Percentiles rank a stretch among this genome's conserved stretches.
phyloP scores from a whole-genome alignment of 2,329 filamentous ascomycete species.

The Cryphonectria parasitica region DNA sequence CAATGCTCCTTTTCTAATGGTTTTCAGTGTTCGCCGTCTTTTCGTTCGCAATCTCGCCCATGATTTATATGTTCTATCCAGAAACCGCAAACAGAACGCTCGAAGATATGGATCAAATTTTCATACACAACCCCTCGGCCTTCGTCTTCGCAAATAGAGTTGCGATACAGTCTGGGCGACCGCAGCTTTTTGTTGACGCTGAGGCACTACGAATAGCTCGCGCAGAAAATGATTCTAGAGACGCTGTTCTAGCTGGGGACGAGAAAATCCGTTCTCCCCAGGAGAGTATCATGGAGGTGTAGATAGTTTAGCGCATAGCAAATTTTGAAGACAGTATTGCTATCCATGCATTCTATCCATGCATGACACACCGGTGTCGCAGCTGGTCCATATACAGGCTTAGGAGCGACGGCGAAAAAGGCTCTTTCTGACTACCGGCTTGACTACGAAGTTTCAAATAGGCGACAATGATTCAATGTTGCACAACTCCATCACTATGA shows the following conservation, averaged over 20 bases:
- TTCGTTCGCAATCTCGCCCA: constrained; percentile 41
- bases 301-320: background rate
- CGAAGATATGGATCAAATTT: constrained; percentile 54
- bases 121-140: constrained; percentile 37
- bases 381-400: background rate
- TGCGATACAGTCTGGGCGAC: constrained; percentile 43
- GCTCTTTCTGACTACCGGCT: no score
- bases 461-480: no score
- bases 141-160: constrained; percentile 41
- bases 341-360: background rate
- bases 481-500: background rate
- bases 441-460: no score
- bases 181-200: constrained; percentile 42
- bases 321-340: background rate
- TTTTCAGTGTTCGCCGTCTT: constrained; percentile 33
- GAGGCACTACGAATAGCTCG: constrained; percentile 37
- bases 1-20: background rate
- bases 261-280: constrained; percentile 14
- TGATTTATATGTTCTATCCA: constrained; percentile 54
- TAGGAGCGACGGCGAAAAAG: background rate
- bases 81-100: constrained; percentile 52
- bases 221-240: constrained; percentile 13
- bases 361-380: no score
- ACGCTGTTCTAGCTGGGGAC: constrained; percentile 6
- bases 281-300: constrained; percentile 14